Conservation (phyloP, 331 rosid genomes). For the Dryas integrifolia region DNA sequence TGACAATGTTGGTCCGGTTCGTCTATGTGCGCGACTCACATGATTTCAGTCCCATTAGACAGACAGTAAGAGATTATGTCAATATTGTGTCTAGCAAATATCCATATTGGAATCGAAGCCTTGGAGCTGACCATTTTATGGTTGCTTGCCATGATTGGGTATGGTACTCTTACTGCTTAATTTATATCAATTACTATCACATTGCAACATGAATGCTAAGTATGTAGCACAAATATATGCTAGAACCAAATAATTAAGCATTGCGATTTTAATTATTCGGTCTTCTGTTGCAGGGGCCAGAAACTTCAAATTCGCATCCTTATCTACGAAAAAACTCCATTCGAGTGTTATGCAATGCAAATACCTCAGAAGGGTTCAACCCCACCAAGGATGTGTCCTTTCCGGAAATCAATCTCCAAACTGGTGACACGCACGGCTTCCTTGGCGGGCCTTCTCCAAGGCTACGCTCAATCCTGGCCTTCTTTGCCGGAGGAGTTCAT, state of each 20-base stretch:
- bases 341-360: constrained; percentile 80
- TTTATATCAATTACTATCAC: not conserved
- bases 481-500: constrained; percentile 90
- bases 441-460: constrained; percentile 83
- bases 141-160: constrained; percentile 98
- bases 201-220: too few species aligned
- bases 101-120: constrained; percentile 90
- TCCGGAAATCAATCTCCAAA: constrained; percentile 81
- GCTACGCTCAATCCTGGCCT: constrained; percentile 56
- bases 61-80: constrained; percentile 63
- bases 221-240: not conserved
- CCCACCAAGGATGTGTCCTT: constrained; percentile 77
- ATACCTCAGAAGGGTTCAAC: constrained; percentile 85
- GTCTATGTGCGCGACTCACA: constrained; percentile 64
- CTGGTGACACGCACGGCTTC: constrained; percentile 48
- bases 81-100: constrained; percentile 48
- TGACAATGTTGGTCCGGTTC: constrained; percentile 70
- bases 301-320: constrained; percentile 54
- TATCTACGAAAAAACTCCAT: constrained; percentile 60
- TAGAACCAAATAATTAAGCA: not conserved
- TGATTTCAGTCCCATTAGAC: constrained; percentile 63
- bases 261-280: not conserved
- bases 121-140: constrained; percentile 88
- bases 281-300: constrained; percentile 64
- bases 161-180: not conserved